These are phyloP conservation scores for Claviceps sp. DNA, from an alignment of 2,329 filamentous ascomycete species.

Conservation along the genomic window DNA sequence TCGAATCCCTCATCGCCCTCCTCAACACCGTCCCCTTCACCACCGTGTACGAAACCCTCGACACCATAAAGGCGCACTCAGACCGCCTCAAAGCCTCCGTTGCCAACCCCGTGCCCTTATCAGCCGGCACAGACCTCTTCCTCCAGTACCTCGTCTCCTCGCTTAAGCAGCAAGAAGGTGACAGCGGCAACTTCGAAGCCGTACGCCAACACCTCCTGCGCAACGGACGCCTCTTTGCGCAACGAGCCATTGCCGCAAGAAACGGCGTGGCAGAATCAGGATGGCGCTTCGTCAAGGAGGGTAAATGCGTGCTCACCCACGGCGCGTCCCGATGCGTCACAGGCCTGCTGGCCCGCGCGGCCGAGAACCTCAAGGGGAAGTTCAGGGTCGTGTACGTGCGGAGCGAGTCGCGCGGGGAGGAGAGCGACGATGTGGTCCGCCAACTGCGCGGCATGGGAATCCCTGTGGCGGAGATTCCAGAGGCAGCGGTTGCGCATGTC, in stretches of 20 bases:
- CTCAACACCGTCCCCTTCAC: constrained; percentile 67
- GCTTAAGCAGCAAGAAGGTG: constrained; percentile 39
- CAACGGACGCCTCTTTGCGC: constrained; percentile 78
- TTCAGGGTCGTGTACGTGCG: constrained; percentile 78
- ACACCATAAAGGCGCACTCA: constrained; percentile 67
- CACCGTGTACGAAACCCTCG: constrained; percentile 88
- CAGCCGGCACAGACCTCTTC: constrained; percentile 90
- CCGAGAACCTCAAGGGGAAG: constrained; percentile 42
- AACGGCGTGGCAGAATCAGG: constrained; percentile 73
- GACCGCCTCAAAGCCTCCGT: constrained; percentile 64
- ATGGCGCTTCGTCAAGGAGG: constrained; percentile 64
- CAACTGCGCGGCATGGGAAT: constrained; percentile 61
- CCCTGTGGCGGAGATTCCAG: constrained; percentile 53
- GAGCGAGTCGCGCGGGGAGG: constrained; percentile 38
- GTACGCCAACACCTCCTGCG: constrained; percentile 71
- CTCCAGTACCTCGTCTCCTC: constrained; percentile 80
- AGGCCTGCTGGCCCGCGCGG: constrained; percentile 58
- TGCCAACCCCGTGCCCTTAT: constrained; percentile 79
- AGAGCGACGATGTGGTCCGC: constrained; percentile 58
- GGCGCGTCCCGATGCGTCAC: constrained; percentile 78
- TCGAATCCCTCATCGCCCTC: constrained; percentile 78
- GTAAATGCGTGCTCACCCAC: constrained; percentile 74
- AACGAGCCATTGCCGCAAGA: constrained; percentile 71
- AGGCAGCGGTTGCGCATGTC: constrained; percentile 62
- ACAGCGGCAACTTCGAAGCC: constrained; percentile 49